These are phyloP conservation scores for Trametopsis cervina DNA, from an alignment of 768 basidiomycete genomes.

Conservation along the genomic window DNA sequence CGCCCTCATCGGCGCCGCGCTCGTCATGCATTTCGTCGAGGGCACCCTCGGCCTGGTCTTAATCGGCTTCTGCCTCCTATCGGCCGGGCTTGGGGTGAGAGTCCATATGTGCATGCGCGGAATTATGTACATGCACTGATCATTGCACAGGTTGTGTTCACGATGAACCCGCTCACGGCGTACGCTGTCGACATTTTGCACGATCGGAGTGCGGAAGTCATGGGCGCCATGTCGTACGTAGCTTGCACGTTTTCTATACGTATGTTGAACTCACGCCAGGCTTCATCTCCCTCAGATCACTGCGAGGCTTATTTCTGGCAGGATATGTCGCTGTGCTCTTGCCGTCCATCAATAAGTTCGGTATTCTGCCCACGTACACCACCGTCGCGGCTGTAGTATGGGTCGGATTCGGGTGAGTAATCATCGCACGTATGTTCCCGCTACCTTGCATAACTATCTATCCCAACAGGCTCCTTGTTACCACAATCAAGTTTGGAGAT, in stretches of 20 bases:
- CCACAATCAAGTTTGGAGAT: constrained; percentile 49
- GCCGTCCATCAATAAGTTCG: constrained; percentile 47
- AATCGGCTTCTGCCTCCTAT: constrained; percentile 49
- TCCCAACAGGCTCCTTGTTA: constrained; percentile 38
- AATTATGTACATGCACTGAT: neutral
- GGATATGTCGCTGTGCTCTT: constrained; percentile 39
- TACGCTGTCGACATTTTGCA: constrained; percentile 59
- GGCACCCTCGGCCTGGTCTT: constrained; percentile 43
- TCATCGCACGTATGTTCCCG: neutral
- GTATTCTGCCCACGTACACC: constrained; percentile 43
- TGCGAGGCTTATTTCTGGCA: constrained; percentile 39
- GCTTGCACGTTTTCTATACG: neutral
- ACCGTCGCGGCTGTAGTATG: constrained; percentile 39
- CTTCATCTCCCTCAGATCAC: constrained; percentile 31
- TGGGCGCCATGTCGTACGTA: constrained; percentile 49
- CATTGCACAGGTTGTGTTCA: constrained; percentile 42
- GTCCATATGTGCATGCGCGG: neutral
- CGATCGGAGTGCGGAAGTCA: constrained; percentile 53
- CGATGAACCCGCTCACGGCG: constrained; percentile 46
- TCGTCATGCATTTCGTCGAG: constrained; percentile 44
- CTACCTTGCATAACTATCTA: neutral
- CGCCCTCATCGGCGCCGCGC: constrained; percentile 40
- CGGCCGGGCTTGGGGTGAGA: constrained; percentile 61
- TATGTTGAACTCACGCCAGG: neutral
- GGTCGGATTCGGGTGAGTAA: constrained; percentile 46